Conservation (phyloP, 2,329 filamentous ascomycete genomes). For the Fusarium coffeatum region DNA sequence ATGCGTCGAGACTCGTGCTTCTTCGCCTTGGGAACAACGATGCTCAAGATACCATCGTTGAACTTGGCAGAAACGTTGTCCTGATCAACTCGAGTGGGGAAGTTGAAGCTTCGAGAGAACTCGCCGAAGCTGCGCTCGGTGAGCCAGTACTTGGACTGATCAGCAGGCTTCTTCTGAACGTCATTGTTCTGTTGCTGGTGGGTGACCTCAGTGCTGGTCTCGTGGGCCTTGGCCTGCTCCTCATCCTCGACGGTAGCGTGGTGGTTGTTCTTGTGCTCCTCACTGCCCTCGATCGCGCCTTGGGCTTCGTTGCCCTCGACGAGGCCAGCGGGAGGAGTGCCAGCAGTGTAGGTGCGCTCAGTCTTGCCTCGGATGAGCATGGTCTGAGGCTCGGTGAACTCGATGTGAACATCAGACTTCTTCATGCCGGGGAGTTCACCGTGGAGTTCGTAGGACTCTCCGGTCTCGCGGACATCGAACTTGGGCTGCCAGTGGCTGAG, state of each 20-base stretch:
- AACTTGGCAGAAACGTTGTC: constrained; percentile 71
- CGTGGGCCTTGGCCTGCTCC: constrained; percentile 28
- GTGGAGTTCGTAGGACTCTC: constrained; percentile 77
- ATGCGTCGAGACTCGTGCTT: constrained; percentile 69
- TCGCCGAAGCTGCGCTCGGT: constrained; percentile 73
- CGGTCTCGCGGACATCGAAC: constrained; percentile 81
- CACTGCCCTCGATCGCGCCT: constrained; percentile 56
- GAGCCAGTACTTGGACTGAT: constrained; percentile 75
- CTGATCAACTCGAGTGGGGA: constrained; percentile 72
- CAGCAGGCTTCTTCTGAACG: constrained; percentile 49
- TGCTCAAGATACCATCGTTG: constrained; percentile 72
- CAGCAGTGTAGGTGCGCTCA: constrained; percentile 71
- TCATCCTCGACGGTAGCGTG: constrained; percentile 76
- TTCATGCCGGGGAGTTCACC: constrained; percentile 82
- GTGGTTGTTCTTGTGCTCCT: constrained; percentile 57
- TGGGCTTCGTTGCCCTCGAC: constrained; percentile 57
- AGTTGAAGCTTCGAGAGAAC: constrained; percentile 76
- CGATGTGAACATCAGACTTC: constrained; percentile 79
- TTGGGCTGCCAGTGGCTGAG: constrained; percentile 75
- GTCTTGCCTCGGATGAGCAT: constrained; percentile 76
- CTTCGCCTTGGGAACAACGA: constrained; percentile 74
- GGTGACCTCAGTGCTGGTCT: constrained; percentile 40
- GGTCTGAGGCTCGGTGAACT: constrained; percentile 82
- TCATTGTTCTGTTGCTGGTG: constrained; percentile 45
- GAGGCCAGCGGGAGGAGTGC: constrained; percentile 60